Conservation (phyloP, 208 protist species). For the Acanthamoeba healyi region DNA sequence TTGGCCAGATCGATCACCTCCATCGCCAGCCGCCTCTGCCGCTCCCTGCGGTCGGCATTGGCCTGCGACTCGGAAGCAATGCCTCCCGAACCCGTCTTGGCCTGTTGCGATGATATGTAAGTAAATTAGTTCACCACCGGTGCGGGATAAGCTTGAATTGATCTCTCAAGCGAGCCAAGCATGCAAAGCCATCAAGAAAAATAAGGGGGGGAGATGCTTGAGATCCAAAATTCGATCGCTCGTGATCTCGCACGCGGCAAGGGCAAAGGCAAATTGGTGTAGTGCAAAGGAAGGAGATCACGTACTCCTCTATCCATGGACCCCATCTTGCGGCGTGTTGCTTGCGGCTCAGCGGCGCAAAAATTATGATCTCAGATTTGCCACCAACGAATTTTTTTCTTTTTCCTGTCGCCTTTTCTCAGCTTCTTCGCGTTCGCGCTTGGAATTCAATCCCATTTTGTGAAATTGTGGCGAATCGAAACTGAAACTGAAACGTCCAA, state of each 20-base stretch:
- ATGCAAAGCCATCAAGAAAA: neutral
- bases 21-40: constrained; percentile 90
- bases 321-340: constrained; percentile 18
- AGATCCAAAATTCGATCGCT: no score
- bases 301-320: constrained; percentile 75
- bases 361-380: neutral
- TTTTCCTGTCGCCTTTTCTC: neutral
- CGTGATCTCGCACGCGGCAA: no score
- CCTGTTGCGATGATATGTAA: neutral
- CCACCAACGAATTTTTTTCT: no score
- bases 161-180: neutral
- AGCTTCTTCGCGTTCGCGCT: neutral
- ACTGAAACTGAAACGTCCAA: neutral
- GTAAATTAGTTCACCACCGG: no score
- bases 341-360: neutral
- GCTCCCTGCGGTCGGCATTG: constrained; percentile 90
- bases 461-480: neutral
- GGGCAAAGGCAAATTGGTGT: neutral
- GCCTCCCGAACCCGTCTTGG: constrained; percentile 81
- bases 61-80: constrained; percentile 79
- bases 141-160: neutral
- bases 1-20: constrained; percentile 92
- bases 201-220: neutral
- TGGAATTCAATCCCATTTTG: no score
- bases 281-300: neutral